Conservation (phyloP, 2,329 filamentous ascomycete genomes). For the Diaporthe destruens region DNA sequence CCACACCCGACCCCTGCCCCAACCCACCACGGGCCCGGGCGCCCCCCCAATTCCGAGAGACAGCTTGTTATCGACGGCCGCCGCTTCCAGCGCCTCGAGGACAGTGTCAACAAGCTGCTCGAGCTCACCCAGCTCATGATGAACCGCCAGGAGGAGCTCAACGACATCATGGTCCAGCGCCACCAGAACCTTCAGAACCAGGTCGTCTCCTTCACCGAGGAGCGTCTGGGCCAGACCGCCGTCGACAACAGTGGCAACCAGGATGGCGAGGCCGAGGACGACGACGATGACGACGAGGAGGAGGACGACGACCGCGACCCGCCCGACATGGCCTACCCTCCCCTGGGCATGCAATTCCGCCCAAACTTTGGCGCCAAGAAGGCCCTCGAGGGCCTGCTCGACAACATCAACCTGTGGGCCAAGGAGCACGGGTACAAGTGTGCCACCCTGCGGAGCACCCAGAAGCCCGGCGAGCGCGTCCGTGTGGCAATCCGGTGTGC, state of each 20-base stretch:
- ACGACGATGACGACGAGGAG: slow-evolving; percentile 36
- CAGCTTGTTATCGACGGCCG: slow-evolving; percentile 40
- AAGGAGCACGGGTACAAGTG: slow-evolving; percentile 43
- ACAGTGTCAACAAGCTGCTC: slow-evolving; percentile 40
- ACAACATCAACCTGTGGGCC: slow-evolving; percentile 43
- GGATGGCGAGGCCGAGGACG: slow-evolving; percentile 30
- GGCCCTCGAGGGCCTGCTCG: slow-evolving; percentile 41
- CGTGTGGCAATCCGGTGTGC: slow-evolving; percentile 41
- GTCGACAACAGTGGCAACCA: slow-evolving; percentile 37
- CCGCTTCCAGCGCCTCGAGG: slow-evolving; percentile 42
- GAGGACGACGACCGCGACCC: slow-evolving; percentile 42
- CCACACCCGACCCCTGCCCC: slow-evolving; percentile 27
- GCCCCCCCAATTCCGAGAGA: slow-evolving; percentile 38
- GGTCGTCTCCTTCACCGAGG: slow-evolving; percentile 37
- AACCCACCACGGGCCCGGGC: slow-evolving; percentile 36
- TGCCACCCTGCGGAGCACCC: slow-evolving; percentile 42
- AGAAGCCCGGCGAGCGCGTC: slow-evolving; percentile 41
- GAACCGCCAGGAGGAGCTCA: slow-evolving; percentile 43
- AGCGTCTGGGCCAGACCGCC: slow-evolving; percentile 36
- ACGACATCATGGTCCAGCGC: slow-evolving; percentile 41
- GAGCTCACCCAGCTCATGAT: slow-evolving; percentile 44
- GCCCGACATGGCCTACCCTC: slow-evolving; percentile 42
- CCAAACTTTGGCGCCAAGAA: slow-evolving; percentile 43
- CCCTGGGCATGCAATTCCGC: slow-evolving; percentile 42
- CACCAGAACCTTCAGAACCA: slow-evolving; percentile 40